A percentile compares a stretch with the other conserved stretches of the same genome.
phyloP scores from a whole-genome alignment of 2,329 filamentous ascomycete genomes.

The Coniella vitis region DNA sequence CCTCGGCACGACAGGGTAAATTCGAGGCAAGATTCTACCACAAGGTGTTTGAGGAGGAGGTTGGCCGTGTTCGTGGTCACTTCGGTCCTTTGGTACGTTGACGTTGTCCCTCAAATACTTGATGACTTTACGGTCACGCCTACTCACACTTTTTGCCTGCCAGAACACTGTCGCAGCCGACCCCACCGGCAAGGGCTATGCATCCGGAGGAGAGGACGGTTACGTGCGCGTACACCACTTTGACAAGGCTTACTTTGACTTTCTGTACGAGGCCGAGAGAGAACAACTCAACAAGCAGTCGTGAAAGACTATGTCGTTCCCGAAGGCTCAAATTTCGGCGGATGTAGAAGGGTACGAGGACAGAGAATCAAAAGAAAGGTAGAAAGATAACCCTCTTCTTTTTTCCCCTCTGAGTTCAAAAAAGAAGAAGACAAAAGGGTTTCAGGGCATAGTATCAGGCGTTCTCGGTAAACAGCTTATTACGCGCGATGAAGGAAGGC shows the following conservation, averaged over 20 bases:
- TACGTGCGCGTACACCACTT: constrained; percentile 98
- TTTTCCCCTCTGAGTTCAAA: not conserved
- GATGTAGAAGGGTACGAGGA: not conserved
- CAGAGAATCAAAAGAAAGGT: not conserved
- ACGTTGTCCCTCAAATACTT: no score
- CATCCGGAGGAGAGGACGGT: constrained; percentile 93
- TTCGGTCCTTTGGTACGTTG: constrained; percentile 71
- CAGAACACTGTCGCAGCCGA: constrained; percentile 90
- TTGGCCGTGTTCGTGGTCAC: constrained; percentile 92
- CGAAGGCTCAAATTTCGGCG: no score
- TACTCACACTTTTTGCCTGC: not conserved
- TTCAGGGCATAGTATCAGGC: constrained; percentile 16
- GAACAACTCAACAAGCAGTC: constrained; percentile 52
- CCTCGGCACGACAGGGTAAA: constrained; percentile 89
- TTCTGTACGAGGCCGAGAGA: constrained; percentile 96
- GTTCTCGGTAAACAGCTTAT: constrained; percentile 11
- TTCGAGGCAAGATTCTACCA: constrained; percentile 99
- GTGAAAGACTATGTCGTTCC: constrained; percentile 1
- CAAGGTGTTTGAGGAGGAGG: constrained; percentile 99
- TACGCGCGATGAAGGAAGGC: not conserved
- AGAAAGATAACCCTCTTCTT: constrained; percentile 5
- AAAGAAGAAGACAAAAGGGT: not conserved
- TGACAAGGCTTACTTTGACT: constrained; percentile 97
- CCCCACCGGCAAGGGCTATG: constrained; percentile 86
- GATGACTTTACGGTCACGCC: not conserved